Evolutionary conservation across 2,329 filamentous ascomycete genomes (phyloP).

Genomic region (Diaporthe citriasiana): DNA sequence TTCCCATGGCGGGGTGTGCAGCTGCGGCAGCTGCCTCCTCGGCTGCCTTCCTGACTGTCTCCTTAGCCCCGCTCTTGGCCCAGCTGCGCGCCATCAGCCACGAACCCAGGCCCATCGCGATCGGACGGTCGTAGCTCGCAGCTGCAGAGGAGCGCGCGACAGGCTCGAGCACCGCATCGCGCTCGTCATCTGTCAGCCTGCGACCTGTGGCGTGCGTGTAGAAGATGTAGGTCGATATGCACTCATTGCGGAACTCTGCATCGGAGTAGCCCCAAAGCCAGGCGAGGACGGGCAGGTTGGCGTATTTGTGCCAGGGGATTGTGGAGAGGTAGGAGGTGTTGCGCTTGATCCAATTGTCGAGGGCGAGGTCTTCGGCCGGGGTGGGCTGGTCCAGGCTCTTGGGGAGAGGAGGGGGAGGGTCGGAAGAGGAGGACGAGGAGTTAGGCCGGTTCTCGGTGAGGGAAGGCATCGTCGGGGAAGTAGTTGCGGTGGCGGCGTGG

Average conservation of each 20-base stretch:
- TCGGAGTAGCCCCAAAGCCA: constrained; percentile 41
- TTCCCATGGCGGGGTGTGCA: background rate
- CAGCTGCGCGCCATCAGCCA: constrained; percentile 41
- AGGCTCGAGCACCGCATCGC: constrained; percentile 39
- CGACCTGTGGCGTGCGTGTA: constrained; percentile 39
- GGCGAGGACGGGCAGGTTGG: constrained; percentile 37
- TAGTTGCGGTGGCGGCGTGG: background rate
- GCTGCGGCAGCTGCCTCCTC: constrained; percentile 15
- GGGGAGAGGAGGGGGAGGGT: constrained; percentile 39
- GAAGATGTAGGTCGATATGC: constrained; percentile 39
- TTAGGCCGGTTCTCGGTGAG: background rate
- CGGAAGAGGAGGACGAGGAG: background rate
- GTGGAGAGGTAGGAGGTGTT: constrained; percentile 39
- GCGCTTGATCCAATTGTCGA: constrained; percentile 40
- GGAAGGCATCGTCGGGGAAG: background rate
- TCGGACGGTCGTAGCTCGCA: constrained; percentile 40
- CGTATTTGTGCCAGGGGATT: constrained; percentile 41
- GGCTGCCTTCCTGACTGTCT: background rate
- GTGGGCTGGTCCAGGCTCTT: constrained; percentile 39
- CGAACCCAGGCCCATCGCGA: constrained; percentile 32
- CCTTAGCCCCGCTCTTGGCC: constrained; percentile 36
- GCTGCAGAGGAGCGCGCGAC: constrained; percentile 35
- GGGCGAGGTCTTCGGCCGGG: constrained; percentile 35
- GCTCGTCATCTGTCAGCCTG: constrained; percentile 36
- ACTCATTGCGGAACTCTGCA: constrained; percentile 39